Evolutionary conservation across 129 eudicot genomes (phyloP).

Genomic region (Tanacetum coccineum): DNA sequence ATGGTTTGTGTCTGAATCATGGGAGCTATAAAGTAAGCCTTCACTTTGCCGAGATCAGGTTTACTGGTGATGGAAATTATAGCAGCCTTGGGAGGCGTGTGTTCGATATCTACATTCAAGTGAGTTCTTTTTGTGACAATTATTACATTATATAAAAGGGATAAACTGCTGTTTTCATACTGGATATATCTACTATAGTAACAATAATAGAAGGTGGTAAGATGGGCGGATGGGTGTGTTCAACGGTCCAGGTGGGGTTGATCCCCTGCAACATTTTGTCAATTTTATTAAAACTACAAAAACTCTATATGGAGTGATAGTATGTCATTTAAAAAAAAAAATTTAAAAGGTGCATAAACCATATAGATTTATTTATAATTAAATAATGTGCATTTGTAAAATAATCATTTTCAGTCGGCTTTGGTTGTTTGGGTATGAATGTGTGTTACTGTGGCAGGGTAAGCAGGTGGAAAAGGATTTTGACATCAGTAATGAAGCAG

Average conservation of each 20-base stretch:
- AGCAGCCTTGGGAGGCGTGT: background rate
- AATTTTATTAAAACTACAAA: background rate
- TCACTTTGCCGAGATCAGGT: background rate
- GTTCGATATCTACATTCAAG: too few relatives aligned
- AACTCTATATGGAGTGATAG: background rate
- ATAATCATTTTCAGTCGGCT: background rate
- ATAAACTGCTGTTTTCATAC: background rate
- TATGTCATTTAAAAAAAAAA: background rate
- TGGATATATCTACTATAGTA: background rate
- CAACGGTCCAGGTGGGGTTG: background rate
- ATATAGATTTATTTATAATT: too few relatives aligned
- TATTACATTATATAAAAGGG: background rate
- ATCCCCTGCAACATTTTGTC: background rate
- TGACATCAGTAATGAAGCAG: conserved; percentile 62
- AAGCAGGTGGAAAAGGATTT: conserved; percentile 57
- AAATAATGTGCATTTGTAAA: too few relatives aligned
- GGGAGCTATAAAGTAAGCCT: background rate
- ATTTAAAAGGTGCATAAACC: background rate
- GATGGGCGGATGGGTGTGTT: background rate
- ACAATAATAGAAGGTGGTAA: background rate
- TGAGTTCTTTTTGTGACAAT: background rate
- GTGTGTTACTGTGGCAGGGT: conserved; percentile 39
- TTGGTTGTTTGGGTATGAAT: background rate
- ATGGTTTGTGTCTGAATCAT: background rate
- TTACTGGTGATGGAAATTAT: background rate